phyloP scores from a whole-genome alignment of 73 alveolate genomes.

The Blepharisma japonicum region DNA sequence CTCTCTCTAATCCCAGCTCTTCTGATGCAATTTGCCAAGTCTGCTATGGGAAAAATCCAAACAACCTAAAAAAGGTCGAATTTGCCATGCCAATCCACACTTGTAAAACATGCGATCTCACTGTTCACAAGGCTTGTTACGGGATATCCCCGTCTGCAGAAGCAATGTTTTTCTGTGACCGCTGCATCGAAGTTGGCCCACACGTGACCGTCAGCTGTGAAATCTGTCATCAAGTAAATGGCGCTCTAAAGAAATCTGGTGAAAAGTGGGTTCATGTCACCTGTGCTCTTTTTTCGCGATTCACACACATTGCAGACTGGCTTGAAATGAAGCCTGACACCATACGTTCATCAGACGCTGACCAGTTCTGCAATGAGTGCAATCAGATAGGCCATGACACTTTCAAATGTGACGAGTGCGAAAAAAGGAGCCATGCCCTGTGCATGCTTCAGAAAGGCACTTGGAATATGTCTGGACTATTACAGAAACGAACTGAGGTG shows the following conservation, averaged over 20 bases:
- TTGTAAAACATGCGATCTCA: constrained; percentile 4
- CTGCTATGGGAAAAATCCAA: neutral
- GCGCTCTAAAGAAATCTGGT: constrained; percentile 18
- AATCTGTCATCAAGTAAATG: neutral
- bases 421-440: neutral
- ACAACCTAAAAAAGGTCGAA: neutral
- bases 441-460: neutral
- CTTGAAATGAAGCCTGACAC: too few relatives aligned
- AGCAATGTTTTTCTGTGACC: constrained; percentile 10
- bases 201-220: neutral
- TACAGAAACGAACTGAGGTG: neutral
- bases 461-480: too few relatives aligned
- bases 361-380: neutral
- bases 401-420: constrained; percentile 18
- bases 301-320: too few relatives aligned
- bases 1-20: too few relatives aligned
- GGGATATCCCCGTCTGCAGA: constrained; percentile 9
- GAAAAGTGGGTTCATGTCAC: constrained; percentile 17
- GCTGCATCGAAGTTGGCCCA: constrained; percentile 23
- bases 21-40: neutral
- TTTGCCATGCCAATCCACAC: neutral
- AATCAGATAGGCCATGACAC: neutral
- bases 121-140: constrained; percentile 27
- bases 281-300: constrained; percentile 9
- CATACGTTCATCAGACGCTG: neutral